Base-by-base conservation (phyloP, 805 yeast genomes). In the Ogataea methylovora region DNA sequence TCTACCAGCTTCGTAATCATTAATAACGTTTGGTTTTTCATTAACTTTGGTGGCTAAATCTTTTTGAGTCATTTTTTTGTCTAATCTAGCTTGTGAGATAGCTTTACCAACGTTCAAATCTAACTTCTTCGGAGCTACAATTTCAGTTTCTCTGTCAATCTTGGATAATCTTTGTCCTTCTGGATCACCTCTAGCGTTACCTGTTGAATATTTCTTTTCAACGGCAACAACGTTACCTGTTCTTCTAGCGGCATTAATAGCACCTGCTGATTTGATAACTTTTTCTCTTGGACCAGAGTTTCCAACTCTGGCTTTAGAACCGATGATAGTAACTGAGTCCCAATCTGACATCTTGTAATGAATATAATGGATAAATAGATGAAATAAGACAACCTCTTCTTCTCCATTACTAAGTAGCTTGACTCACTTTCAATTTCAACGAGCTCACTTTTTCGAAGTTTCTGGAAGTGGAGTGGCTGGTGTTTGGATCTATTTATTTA, bases 111-210 rank as follows among this genome's bases (percentile, higher is more conserved):
- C 97, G 38, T 66, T 63, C 11, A 73, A 66, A 37, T 86, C 95
- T 34, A 92, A 63, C 64, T 88, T 92, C 64, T 88, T 82, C 38
- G 94, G 94, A 14, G 92, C 83, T 36, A 86, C 94, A 44, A 90
- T 87, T 50, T 88, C 97, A 51, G 87, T 94, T 33, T 86, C 79
- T 59, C 95, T 80, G 60, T 92, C 98, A 48, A 92, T 73, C 67
- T 78, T 90, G 44, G 98, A 81, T 56, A 92, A 69, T 60, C 95
- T 76, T 69, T 92, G 98, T 33, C 97, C 98, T 56, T 90, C 97
- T 21, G 85, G 80, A 47, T 83, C 79, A 37, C 76, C 67, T 46
- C 63, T 69, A 35, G 66, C 57, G 62, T 82, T 84, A 36, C 79
- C 66, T 18, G 71, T 60, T 34, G 82, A 82, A 61, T 84, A 92